These are phyloP conservation scores for Lachancea sp. DNA, from an alignment of 805 yeast genomes.

Conservation along the genomic window DNA sequence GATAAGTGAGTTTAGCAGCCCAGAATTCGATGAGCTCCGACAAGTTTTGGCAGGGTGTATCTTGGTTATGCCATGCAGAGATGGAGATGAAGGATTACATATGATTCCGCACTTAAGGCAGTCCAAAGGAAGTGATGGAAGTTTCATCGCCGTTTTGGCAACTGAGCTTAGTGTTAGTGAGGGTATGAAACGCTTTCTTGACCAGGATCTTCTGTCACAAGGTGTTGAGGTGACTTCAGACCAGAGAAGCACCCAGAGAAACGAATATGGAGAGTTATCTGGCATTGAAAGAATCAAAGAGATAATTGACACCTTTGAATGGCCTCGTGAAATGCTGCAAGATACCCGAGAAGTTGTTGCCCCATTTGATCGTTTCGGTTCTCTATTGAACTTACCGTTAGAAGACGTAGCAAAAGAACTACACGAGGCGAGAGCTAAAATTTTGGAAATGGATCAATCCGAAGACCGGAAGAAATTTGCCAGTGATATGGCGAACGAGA, in stretches of 20 bases:
- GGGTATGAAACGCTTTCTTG: not conserved
- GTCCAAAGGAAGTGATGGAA: not conserved
- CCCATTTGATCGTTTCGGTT: not conserved
- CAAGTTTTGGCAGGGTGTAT: constrained; percentile 42
- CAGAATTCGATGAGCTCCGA: constrained; percentile 38
- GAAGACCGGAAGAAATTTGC: constrained; percentile 21
- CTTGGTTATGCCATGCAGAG: constrained; percentile 14
- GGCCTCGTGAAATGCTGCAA: constrained; percentile 27
- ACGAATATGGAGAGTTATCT: constrained; percentile 39
- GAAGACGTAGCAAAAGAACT: constrained; percentile 14
- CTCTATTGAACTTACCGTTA: not conserved
- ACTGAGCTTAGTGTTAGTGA: not conserved
- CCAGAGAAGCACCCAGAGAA: constrained; percentile 12
- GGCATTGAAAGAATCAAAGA: constrained; percentile 43
- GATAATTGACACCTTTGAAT: constrained; percentile 43
- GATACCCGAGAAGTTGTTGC: not conserved
- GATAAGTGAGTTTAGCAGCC: constrained; percentile 34
- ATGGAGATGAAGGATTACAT: not conserved
- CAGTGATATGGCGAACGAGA: constrained; percentile 22
- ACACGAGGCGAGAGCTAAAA: constrained; percentile 18
- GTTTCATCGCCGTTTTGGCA: constrained; percentile 1
- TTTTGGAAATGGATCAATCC: constrained; percentile 9
- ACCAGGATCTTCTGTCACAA: constrained; percentile 9
- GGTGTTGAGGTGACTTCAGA: constrained; percentile 34
- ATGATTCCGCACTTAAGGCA: not conserved